Evolutionary conservation across 352 stramenopile genomes (phyloP).

Genomic region (Pythium pyrilobum): DNA sequence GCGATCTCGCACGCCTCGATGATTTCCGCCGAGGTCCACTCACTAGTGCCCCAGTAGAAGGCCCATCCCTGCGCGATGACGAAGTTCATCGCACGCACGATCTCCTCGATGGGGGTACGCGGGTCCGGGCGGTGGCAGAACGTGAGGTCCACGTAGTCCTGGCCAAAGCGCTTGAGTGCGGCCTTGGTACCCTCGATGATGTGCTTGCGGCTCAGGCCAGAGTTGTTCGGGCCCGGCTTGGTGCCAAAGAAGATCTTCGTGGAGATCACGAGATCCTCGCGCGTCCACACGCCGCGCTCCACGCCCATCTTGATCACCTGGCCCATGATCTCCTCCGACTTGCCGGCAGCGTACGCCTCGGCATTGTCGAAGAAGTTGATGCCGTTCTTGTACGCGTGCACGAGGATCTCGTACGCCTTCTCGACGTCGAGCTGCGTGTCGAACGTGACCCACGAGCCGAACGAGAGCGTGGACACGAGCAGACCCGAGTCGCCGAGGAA

Average conservation of each 20-base stretch:
- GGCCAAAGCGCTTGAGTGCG: slow-evolving; percentile 48
- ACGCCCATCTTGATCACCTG: slow-evolving; percentile 50
- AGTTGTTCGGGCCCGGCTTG: slow-evolving; percentile 33
- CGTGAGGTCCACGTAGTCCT: slow-evolving; percentile 61
- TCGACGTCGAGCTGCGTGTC: slow-evolving; percentile 44
- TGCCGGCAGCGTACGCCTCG: slow-evolving; percentile 41
- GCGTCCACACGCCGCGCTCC: slow-evolving; percentile 31
- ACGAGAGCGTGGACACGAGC: slow-evolving; percentile 46
- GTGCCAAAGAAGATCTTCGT: slow-evolving; percentile 69
- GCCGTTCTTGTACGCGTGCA: slow-evolving; percentile 52
- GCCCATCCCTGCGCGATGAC: slow-evolving; percentile 20
- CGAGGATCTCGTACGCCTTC: slow-evolving; percentile 51
- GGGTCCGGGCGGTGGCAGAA: slow-evolving; percentile 68
- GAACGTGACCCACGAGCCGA: slow-evolving; percentile 50
- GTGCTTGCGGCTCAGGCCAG: slow-evolving; percentile 42
- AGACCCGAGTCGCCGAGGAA: slow-evolving; percentile 50
- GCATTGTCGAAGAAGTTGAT: slow-evolving; percentile 74
- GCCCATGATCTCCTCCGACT: slow-evolving; percentile 50
- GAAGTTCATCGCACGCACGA: slow-evolving; percentile 29
- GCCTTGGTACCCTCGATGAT: slow-evolving; percentile 56
- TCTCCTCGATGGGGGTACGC: slow-evolving; percentile 59
- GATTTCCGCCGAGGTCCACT: slow-evolving; percentile 66
- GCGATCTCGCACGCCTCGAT: slow-evolving; percentile 56
- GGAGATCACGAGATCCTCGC: slow-evolving; percentile 58
- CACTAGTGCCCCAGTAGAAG: slow-evolving; percentile 54